These are phyloP conservation scores for Aspergillus melleus DNA, from an alignment of 2,329 filamentous ascomycete genomes.

Conservation along the genomic window DNA sequence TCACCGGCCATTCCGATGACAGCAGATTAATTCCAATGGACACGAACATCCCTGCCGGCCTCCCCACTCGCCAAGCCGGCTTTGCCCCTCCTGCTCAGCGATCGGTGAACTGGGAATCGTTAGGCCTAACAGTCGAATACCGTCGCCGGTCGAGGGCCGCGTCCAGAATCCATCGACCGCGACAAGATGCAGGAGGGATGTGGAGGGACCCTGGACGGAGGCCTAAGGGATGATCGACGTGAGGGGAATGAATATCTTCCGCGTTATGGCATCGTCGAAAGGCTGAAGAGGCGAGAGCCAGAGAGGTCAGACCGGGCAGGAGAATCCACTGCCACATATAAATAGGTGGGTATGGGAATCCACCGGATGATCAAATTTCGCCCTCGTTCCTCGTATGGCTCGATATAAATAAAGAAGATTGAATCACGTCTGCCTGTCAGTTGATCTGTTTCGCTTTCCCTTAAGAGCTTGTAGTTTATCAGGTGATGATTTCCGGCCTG, in stretches of 20 bases:
- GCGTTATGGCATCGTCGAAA: not conserved
- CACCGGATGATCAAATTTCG: not conserved
- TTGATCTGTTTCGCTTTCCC: too few relatives aligned
- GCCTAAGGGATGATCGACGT: not conserved
- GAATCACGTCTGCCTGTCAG: not conserved
- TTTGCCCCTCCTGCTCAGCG: conserved; percentile 8
- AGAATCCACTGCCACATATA: not conserved
- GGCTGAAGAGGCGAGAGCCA: not conserved
- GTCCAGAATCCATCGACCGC: not conserved
- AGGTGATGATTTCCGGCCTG: too few relatives aligned
- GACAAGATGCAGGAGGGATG: not conserved
- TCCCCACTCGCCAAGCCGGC: conserved; percentile 19
- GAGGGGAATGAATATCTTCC: not conserved
- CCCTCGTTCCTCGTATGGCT: not conserved
- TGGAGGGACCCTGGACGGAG: not conserved
- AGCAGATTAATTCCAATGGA: not conserved
- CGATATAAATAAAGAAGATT: not conserved
- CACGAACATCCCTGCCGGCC: not conserved
- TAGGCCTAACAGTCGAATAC: not conserved
- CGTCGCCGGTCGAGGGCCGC: not conserved
- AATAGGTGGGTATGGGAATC: not conserved
- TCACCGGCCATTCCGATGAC: not conserved
- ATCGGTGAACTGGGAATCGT: conserved; percentile 4
- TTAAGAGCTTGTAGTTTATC: too few relatives aligned
- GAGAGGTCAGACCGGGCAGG: not conserved